Conservation (phyloP, 2,329 filamentous ascomycete genomes). For the Fusarium floridanum region DNA sequence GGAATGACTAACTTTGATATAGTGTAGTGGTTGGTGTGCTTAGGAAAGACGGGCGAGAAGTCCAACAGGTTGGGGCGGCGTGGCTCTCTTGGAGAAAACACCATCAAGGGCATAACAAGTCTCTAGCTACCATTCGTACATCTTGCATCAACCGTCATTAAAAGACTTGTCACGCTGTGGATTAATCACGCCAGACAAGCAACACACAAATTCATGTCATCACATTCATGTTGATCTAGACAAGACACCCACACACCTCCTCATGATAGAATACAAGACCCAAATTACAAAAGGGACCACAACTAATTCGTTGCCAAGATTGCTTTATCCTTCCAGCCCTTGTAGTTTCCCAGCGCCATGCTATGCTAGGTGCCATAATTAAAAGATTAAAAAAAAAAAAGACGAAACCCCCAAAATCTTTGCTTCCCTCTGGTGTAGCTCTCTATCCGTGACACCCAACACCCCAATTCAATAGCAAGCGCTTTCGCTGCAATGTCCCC, state of each 20-base stretch:
- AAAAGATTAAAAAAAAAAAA: conserved; percentile 25
- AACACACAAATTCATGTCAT: conserved; percentile 20
- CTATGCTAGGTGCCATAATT: conserved; percentile 43
- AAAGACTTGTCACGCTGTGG: not conserved
- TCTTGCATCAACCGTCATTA: not conserved
- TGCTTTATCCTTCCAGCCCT: conserved; percentile 27
- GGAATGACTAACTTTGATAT: not conserved
- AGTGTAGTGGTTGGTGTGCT: not conserved
- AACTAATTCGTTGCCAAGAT: conserved; percentile 17
- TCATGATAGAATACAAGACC: not conserved
- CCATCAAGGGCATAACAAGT: not conserved
- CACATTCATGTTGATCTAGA: conserved; percentile 16
- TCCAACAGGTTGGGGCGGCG: too few relatives aligned
- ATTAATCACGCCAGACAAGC: not conserved
- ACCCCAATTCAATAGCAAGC: conserved; percentile 16
- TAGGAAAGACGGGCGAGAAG: not conserved
- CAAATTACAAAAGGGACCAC: conserved; percentile 20
- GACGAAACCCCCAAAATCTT: conserved; percentile 8
- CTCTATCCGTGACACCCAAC: conserved; percentile 37
- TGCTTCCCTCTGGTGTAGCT: not conserved
- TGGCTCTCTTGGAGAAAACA: not conserved
- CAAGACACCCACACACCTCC: conserved; percentile 7
- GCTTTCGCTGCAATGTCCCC: not conserved
- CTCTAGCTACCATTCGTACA: not conserved
- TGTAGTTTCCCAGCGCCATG: conserved; percentile 42